A percentile compares a stretch with the other conserved stretches of the same genome.
These are phyloP conservation scores for Mesostigma viride DNA, from an alignment of 139 green algal species.

Conservation along the genomic window DNA sequence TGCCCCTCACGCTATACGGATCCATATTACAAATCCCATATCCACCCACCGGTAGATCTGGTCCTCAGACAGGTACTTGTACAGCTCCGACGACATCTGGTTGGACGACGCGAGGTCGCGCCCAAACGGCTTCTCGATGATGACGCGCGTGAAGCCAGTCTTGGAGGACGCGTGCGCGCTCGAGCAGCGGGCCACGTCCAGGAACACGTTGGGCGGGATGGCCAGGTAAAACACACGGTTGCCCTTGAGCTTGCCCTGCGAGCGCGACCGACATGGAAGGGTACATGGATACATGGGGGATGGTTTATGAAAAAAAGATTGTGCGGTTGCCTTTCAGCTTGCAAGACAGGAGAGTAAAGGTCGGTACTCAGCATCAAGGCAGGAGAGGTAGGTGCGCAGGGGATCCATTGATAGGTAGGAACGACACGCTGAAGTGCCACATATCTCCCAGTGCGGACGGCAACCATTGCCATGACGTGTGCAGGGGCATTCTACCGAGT, in stretches of 20 bases:
- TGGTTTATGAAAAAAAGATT: no score
- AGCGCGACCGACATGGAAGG: no score
- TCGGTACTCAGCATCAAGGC: neutral
- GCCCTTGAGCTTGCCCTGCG: no score
- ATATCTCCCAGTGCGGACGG: no score
- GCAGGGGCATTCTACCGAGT: no score
- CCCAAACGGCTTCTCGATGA: slow-evolving; percentile 99
- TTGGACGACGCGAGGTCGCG: slow-evolving; percentile 64
- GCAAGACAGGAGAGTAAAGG: no score
- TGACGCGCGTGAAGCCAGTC: slow-evolving; percentile 88
- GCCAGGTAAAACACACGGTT: slow-evolving; percentile 98
- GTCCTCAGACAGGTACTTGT: slow-evolving; percentile 77
- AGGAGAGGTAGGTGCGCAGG: neutral
- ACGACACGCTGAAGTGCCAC: neutral
- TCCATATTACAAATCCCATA: no score
- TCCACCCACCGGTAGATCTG: slow-evolving; percentile 83
- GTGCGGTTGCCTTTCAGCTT: no score
- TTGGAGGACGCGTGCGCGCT: slow-evolving; percentile 17
- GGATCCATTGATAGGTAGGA: no score
- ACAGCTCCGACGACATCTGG: slow-evolving; percentile 60
- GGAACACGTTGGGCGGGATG: slow-evolving; percentile 71
- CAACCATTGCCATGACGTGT: no score
- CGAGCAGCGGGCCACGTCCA: slow-evolving; percentile 17
- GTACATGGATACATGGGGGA: no score
- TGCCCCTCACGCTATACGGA: no score